phyloP scores from a whole-genome alignment of 768 basidiomycete species.

The Suillus subaureus region DNA sequence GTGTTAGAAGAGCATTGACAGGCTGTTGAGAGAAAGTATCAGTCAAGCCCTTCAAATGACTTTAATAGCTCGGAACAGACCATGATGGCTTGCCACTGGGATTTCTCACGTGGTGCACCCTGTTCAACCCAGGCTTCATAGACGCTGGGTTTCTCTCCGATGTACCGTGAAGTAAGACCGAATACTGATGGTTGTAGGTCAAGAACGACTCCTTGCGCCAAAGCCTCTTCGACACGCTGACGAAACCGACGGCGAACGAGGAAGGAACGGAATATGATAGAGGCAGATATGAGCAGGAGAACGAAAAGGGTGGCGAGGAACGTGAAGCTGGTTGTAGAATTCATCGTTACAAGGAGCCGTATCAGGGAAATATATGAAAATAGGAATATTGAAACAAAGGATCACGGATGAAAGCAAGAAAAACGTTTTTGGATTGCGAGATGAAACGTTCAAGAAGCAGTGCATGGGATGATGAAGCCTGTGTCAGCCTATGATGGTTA shows the following conservation, averaged over 20 bases:
- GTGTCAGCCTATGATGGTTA: constrained; percentile 12
- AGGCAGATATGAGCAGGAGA: constrained; percentile 63
- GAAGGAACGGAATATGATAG: constrained; percentile 66
- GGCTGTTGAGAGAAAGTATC: constrained; percentile 17
- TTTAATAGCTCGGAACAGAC: constrained; percentile 32
- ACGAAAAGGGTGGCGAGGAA: constrained; percentile 74
- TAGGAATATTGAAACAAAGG: neutral
- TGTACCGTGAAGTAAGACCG: constrained; percentile 36
- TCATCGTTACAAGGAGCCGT: neutral
- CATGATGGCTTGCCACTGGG: constrained; percentile 51
- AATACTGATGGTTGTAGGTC: constrained; percentile 39
- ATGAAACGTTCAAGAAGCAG: constrained; percentile 3
- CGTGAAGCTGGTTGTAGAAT: constrained; percentile 51
- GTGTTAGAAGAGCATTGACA: constrained; percentile 35
- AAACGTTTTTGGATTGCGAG: neutral
- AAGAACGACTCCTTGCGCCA: constrained; percentile 46
- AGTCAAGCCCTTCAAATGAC: neutral
- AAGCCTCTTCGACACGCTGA: constrained; percentile 52
- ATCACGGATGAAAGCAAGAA: neutral
- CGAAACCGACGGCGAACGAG: constrained; percentile 61
- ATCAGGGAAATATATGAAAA: neutral
- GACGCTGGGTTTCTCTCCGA: constrained; percentile 53
- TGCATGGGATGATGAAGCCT: constrained; percentile 3
- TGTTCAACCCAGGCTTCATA: constrained; percentile 46
- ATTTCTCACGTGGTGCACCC: constrained; percentile 21